phyloP scores from a whole-genome alignment of 2,329 filamentous ascomycete species.

The Delphinella strobiligena region DNA sequence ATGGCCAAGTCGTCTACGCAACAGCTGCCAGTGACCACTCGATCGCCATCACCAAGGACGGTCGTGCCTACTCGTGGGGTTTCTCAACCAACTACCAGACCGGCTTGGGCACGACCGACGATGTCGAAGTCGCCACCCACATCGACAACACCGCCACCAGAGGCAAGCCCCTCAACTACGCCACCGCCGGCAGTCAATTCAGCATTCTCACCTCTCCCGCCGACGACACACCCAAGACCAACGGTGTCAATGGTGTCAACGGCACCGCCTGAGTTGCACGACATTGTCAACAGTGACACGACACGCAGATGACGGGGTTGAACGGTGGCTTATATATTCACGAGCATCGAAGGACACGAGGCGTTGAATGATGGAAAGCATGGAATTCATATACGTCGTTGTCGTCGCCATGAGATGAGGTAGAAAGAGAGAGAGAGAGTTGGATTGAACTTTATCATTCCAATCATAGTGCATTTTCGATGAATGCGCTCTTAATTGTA shows the following conservation, averaged over 20 bases:
- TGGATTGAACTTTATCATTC: too few species aligned
- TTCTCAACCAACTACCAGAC: slow-evolving; percentile 74
- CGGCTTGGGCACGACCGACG: slow-evolving; percentile 64
- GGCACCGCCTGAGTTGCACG: neutral
- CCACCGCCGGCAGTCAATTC: slow-evolving; percentile 83
- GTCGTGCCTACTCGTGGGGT: slow-evolving; percentile 66
- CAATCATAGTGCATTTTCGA: too few species aligned
- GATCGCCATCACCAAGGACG: slow-evolving; percentile 56
- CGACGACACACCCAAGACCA: slow-evolving; percentile 7
- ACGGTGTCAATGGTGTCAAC: slow-evolving; percentile 9
- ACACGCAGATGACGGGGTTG: neutral
- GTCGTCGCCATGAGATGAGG: too few species aligned
- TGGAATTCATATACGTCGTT: too few species aligned
- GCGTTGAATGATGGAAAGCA: too few species aligned
- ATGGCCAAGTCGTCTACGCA: slow-evolving; percentile 24
- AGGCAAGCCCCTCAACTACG: slow-evolving; percentile 61
- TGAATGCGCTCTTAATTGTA: too few species aligned
- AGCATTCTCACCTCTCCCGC: slow-evolving; percentile 35
- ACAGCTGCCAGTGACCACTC: slow-evolving; percentile 58
- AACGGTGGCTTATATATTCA: neutral
- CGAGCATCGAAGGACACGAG: too few species aligned
- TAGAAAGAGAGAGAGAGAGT: too few species aligned
- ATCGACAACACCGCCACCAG: slow-evolving; percentile 78
- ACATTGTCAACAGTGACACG: neutral
- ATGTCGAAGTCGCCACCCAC: slow-evolving; percentile 62